Evolutionary conservation across 306 rosid species (phyloP).

Genomic region (Carpinus fangiana): DNA sequence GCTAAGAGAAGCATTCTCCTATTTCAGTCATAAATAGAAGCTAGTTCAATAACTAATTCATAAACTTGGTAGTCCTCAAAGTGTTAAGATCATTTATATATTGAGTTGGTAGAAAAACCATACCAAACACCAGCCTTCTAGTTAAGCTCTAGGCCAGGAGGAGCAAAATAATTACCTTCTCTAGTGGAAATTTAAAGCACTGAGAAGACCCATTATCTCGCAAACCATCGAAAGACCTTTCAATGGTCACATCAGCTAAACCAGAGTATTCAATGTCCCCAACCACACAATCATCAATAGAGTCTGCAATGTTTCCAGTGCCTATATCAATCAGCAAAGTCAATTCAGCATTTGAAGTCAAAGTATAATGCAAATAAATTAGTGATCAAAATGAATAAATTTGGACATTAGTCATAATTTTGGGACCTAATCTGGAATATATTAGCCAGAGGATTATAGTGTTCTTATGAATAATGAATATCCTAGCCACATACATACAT

Average conservation of each 20-base stretch:
- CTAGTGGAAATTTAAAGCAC: constrained; percentile 31
- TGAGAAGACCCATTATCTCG: constrained; percentile 41
- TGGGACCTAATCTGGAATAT: background rate
- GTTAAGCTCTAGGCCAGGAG: constrained; percentile 7
- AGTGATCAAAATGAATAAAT: background rate
- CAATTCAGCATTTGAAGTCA: constrained; percentile 14
- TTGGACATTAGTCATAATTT: background rate
- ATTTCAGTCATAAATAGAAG: background rate
- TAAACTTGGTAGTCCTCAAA: background rate
- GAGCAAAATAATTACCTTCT: constrained; percentile 40
- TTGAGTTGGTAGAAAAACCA: constrained; percentile 18
- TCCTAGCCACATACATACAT: background rate
- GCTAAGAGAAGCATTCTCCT: no score
- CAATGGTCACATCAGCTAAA: constrained; percentile 31
- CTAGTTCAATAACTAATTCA: background rate
- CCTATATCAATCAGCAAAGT: constrained; percentile 28
- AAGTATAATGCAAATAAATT: background rate
- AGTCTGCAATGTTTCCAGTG: constrained; percentile 19
- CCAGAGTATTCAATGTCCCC: constrained; percentile 34
- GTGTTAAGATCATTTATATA: background rate
- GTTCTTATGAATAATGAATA: background rate
- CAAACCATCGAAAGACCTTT: constrained; percentile 36
- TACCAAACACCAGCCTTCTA: constrained; percentile 13
- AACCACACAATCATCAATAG: constrained; percentile 30
- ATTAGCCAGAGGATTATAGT: background rate